Conservation (phyloP, 2,329 filamentous ascomycete species). For the Talaromyces sp. region DNA sequence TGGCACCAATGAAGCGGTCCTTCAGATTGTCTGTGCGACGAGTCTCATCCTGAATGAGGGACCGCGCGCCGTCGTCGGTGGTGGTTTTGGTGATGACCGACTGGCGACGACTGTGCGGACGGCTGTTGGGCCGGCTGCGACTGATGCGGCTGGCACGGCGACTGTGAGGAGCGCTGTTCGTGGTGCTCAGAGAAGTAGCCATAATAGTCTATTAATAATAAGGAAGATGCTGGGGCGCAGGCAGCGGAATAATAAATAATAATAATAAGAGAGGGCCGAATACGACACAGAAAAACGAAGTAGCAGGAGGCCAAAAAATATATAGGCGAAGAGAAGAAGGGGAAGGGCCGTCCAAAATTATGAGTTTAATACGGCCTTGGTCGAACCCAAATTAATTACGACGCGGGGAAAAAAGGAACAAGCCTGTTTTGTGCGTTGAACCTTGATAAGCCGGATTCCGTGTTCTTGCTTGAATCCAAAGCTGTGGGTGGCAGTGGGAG, state of each 20-base stretch:
- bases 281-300: not conserved
- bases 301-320: not conserved
- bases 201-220: slow-evolving; percentile 4
- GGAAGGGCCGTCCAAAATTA: not conserved
- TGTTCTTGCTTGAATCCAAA: slow-evolving; percentile 1
- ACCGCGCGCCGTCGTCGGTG: slow-evolving; percentile 30
- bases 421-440: not conserved
- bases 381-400: slow-evolving; percentile 22
- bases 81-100: slow-evolving; percentile 25
- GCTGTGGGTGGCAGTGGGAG: not conserved
- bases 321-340: not conserved
- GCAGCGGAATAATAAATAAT: not conserved
- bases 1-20: slow-evolving; percentile 68
- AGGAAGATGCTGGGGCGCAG: not conserved
- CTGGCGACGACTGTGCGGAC: slow-evolving; percentile 14
- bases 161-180: not conserved
- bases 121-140: not conserved
- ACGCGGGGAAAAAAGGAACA: not conserved
- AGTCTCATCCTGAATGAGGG: slow-evolving; percentile 30
- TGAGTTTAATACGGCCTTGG: not conserved
- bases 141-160: not conserved
- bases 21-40: slow-evolving; percentile 29
- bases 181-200: slow-evolving; percentile 5
- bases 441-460: not conserved
- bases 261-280: not conserved